A percentile compares a stretch with the other conserved stretches of the same genome.
Conservation (phyloP, 2,329 filamentous ascomycete species). For the Curvularia lunata region DNA sequence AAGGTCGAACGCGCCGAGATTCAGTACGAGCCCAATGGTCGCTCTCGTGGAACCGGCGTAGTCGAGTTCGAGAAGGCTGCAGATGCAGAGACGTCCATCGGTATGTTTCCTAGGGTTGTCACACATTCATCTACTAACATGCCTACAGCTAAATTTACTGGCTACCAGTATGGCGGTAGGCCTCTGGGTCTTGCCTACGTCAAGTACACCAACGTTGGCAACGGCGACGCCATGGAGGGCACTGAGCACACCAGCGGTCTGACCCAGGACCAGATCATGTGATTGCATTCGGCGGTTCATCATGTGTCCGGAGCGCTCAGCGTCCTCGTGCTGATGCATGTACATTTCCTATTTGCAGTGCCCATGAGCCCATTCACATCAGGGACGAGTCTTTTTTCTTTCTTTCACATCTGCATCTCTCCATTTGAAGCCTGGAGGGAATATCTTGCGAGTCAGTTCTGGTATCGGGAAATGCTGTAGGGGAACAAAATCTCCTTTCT, state of each 20-base stretch:
- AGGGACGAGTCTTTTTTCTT: slow-evolving; percentile 18
- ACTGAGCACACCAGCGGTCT: slow-evolving; percentile 71
- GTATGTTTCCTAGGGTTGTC: slow-evolving; percentile 51
- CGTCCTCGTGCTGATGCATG: slow-evolving; percentile 11
- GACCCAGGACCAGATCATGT: slow-evolving; percentile 99
- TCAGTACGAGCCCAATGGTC: slow-evolving; percentile 95
- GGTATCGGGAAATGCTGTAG: slow-evolving; percentile 21
- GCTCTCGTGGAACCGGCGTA: slow-evolving; percentile 94
- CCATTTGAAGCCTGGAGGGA: slow-evolving; percentile 21
- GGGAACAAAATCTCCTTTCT: slow-evolving; percentile 43
- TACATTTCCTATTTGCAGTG: slow-evolving; percentile 10
- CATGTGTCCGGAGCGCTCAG: slow-evolving; percentile 12
- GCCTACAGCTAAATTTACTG: slow-evolving; percentile 82
- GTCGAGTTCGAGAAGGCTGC: slow-evolving; percentile 85
- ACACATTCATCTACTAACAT: slow-evolving; percentile 31
- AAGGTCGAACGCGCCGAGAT: slow-evolving; percentile 99
- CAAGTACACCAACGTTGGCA: slow-evolving; percentile 79
- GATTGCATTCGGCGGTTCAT: slow-evolving; percentile 22
- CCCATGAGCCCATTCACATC: slow-evolving; percentile 21
- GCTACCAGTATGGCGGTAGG: slow-evolving; percentile 95
- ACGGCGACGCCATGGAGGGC: slow-evolving; percentile 77
- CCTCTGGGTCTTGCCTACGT: slow-evolving; percentile 92
- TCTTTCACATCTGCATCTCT: slow-evolving; percentile 24
- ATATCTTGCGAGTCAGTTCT: slow-evolving; percentile 20
- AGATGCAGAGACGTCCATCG: slow-evolving; percentile 89